Conservation (phyloP, 2,329 filamentous ascomycete genomes). For the Paecilomyces sp. region DNA sequence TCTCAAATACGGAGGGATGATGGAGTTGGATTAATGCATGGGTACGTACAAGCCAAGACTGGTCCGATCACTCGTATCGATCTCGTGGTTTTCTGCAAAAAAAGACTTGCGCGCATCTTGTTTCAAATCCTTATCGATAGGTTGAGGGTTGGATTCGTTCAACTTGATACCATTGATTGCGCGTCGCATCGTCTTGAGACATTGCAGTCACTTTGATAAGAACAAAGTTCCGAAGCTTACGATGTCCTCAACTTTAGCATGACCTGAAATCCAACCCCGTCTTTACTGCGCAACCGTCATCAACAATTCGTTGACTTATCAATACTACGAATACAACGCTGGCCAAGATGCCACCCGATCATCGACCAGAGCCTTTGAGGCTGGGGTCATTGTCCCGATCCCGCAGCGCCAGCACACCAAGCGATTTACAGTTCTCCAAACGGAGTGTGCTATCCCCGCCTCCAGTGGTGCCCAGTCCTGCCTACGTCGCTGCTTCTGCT, state of each 20-base stretch:
- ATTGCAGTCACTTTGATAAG: neutral
- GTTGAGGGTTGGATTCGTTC: neutral
- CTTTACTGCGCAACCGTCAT: neutral
- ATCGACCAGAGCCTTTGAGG: conserved; percentile 23
- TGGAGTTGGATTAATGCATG: neutral
- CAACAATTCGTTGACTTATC: neutral
- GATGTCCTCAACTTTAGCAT: neutral
- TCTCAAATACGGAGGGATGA: neutral
- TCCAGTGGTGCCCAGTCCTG: conserved; percentile 66
- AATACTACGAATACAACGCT: neutral
- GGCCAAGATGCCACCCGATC: conserved; percentile 20
- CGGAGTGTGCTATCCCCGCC: conserved; percentile 56
- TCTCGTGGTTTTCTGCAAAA: neutral
- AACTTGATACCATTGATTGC: neutral
- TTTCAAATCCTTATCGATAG: neutral
- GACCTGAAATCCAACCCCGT: neutral
- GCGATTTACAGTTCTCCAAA: conserved; percentile 25
- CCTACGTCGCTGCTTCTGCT: conserved; percentile 80
- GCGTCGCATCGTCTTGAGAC: neutral
- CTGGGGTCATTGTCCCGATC: conserved; percentile 23
- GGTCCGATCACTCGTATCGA: neutral
- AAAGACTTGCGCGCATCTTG: neutral
- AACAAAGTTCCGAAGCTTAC: neutral
- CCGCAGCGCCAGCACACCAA: conserved; percentile 34
- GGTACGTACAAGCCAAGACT: neutral